A percentile compares a stretch with the other conserved stretches of the same genome.
Conservation (phyloP, 2,329 filamentous ascomycete genomes). For the Botrytis byssoidea region DNA sequence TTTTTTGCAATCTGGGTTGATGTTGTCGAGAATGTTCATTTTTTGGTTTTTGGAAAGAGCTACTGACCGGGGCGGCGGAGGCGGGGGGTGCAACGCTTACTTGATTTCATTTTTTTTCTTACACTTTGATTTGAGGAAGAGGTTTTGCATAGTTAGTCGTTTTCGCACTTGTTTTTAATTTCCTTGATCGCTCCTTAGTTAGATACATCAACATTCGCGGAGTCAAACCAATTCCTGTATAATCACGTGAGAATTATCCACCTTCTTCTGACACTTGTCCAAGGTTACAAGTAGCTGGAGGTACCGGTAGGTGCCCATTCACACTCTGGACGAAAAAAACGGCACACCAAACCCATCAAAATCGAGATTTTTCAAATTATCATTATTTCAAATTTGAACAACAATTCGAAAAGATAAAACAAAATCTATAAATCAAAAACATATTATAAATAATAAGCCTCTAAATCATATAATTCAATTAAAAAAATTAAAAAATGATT, state of each 20-base stretch:
- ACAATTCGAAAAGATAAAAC: too few species aligned
- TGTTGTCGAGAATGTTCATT: background rate
- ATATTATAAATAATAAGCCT: too few species aligned
- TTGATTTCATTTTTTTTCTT: background rate
- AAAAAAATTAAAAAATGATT: too few species aligned
- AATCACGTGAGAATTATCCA: accelerated
- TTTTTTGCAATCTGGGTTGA: background rate
- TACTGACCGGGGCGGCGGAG: background rate
- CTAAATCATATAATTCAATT: too few species aligned
- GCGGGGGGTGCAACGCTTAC: background rate
- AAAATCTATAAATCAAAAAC: too few species aligned
- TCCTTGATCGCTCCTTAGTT: background rate
- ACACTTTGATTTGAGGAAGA: background rate
- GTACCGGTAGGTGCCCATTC: too few species aligned
- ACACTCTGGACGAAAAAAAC: too few species aligned
- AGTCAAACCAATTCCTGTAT: background rate
- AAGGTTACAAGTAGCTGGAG: background rate
- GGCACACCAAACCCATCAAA: too few species aligned
- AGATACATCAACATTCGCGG: background rate
- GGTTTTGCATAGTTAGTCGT: background rate
- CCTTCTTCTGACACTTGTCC: background rate
- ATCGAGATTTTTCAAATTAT: too few species aligned
- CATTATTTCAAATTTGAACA: too few species aligned
- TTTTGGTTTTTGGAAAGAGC: background rate
- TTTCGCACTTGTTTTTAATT: too few species aligned